phyloP scores from a whole-genome alignment of 208 protist genomes.

The Leishmania guyanensis region DNA sequence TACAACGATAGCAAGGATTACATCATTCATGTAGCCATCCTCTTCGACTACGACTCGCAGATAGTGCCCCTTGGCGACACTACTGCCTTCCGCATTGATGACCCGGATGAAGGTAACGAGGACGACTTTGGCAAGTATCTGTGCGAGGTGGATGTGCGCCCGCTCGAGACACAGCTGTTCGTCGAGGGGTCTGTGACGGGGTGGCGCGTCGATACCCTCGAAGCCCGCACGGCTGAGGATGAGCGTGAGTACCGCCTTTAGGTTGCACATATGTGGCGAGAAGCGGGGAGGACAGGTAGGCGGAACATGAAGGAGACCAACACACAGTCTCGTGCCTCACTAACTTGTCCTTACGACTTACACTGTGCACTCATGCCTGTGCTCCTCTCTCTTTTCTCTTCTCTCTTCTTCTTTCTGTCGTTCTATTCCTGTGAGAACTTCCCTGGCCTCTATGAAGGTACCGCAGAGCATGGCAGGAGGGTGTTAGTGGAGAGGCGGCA shows the following conservation, averaged over 20 bases:
- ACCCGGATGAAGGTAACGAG: slow-evolving; percentile 73
- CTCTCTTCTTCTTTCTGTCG: neutral
- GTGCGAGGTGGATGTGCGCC: slow-evolving; percentile 71
- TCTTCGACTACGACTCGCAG: slow-evolving; percentile 85
- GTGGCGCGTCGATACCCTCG: slow-evolving; percentile 81
- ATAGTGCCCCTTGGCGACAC: slow-evolving; percentile 73
- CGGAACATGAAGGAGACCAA: neutral
- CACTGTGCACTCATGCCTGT: neutral
- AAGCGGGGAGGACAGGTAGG: neutral
- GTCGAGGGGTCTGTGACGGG: slow-evolving; percentile 71
- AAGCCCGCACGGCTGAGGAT: slow-evolving; percentile 58
- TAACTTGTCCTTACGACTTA: neutral
- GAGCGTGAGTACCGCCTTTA: slow-evolving; percentile 74
- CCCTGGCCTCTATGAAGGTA: neutral
- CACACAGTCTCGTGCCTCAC: neutral
- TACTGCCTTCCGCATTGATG: slow-evolving; percentile 74
- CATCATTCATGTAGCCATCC: slow-evolving; percentile 77
- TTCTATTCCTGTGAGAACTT: neutral
- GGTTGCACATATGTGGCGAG: neutral
- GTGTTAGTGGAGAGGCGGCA: neutral
- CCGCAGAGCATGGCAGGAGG: neutral
- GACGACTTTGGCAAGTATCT: slow-evolving; percentile 82
- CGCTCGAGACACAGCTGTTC: slow-evolving; percentile 75
- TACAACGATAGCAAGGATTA: slow-evolving; percentile 80
- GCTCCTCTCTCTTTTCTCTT: neutral